Evolutionary conservation across 306 rosid genomes (phyloP), one percentile per base, ranked within the genome.

Genomic region (Myrica gale): DNA sequence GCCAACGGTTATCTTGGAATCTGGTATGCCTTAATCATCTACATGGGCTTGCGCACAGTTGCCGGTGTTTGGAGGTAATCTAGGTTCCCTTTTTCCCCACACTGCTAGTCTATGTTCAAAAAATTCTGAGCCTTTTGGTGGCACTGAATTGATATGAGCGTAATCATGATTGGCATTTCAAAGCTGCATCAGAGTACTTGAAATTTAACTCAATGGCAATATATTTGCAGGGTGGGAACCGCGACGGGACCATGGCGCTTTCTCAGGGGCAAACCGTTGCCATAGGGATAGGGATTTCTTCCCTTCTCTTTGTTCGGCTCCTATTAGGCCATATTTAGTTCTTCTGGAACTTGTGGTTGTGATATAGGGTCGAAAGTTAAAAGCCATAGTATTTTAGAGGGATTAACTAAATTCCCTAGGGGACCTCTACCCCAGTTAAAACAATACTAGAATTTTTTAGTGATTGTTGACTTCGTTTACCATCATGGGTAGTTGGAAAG

Each of bases 41-140:
- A 95, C 9, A 90, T 95, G 97, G 79, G 81, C 32, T 90, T 95
- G 45, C 96, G 99, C 26, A 77, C 88, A 75, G 76, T 95, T 71
- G 96, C 89, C 41, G 99, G 99, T 12, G 50, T 95, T 7, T 92
- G 97, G 98, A 95, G 99, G 99, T 95, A 83, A 57, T 48, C 32
- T 26, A 26, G 32, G 6, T 58, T 74, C 47, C 26, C 39, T 15
- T n/a, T 32, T 63, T 7, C 6, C 12, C 17, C 19, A 61, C 11
- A 26, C 2, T 26, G 32, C 32, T 26, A 26, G 32, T 1, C 32
- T 26, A 26, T 26, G 32, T 26, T 26, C 32, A 26, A 26, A 26
- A 26, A 0, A 26, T 1, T 26, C 32, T 26, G 1, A 26, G 32
- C 32, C 32, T 26, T 1, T 0, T 26, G 32, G 32, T 26, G 32